phyloP scores from a whole-genome alignment of 108 stramenopile species.

The Nitzschia putrida region DNA sequence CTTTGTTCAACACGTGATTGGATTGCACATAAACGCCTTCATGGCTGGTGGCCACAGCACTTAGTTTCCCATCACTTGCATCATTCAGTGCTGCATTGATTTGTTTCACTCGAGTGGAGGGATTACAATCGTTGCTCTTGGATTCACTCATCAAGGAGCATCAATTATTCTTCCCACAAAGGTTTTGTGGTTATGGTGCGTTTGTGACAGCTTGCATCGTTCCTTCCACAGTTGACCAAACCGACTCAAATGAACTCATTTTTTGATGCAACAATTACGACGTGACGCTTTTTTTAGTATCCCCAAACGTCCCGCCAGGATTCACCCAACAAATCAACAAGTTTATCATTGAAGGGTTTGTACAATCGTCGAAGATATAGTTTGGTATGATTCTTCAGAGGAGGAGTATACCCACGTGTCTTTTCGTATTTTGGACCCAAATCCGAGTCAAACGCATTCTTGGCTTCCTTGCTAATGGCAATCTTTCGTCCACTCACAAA shows the following conservation, averaged over 20 bases:
- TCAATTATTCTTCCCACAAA: neutral
- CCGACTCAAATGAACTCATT: neutral
- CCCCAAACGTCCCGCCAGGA: neutral
- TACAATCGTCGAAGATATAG: neutral
- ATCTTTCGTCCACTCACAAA: neutral
- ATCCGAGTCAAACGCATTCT: neutral
- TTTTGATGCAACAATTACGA: too few species aligned
- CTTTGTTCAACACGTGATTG: neutral
- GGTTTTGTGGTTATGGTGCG: neutral
- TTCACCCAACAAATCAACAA: neutral
- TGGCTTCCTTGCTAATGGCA: neutral
- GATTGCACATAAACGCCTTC: conserved; percentile 10
- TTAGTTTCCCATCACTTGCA: neutral
- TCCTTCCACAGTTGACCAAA: neutral
- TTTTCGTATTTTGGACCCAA: neutral
- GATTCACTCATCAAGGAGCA: neutral
- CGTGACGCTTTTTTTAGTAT: too few species aligned
- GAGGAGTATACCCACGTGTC: neutral
- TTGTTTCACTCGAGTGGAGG: neutral
- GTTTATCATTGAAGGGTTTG: conserved; percentile 1
- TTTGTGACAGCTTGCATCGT: neutral
- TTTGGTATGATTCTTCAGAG: neutral
- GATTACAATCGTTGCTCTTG: neutral
- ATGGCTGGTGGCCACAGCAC: neutral
- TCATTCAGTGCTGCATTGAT: neutral